Evolutionary conservation across 2,329 filamentous ascomycete genomes (phyloP).

Genomic region (Alternaria infectoria): DNA sequence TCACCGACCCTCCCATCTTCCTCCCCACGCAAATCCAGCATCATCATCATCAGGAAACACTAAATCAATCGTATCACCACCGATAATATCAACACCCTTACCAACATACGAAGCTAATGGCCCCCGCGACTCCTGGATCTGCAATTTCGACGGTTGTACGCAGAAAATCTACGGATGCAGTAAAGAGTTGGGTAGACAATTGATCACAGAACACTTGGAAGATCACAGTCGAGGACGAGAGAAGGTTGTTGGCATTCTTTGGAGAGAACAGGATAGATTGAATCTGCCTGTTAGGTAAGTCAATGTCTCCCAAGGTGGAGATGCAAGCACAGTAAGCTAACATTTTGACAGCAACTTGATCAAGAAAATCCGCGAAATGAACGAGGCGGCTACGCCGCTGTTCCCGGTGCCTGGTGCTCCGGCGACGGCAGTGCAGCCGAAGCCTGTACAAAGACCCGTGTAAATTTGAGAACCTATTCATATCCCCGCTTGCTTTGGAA

Average conservation of each 20-base stretch:
- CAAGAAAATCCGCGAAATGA: slow-evolving; percentile 54
- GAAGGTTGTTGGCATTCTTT: slow-evolving; percentile 59
- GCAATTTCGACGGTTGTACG: slow-evolving; percentile 67
- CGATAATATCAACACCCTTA: slow-evolving; percentile 39
- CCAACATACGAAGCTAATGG: slow-evolving; percentile 53
- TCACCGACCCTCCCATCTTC: slow-evolving; percentile 18
- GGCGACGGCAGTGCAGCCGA: neutral
- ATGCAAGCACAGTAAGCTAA: neutral
- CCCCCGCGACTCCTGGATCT: slow-evolving; percentile 70
- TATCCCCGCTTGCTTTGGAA: neutral
- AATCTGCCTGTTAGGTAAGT: slow-evolving; percentile 51
- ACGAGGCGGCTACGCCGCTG: slow-evolving; percentile 38
- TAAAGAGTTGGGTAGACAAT: slow-evolving; percentile 59
- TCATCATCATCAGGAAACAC: slow-evolving; percentile 5
- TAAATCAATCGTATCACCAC: slow-evolving; percentile 20
- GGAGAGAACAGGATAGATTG: slow-evolving; percentile 57
- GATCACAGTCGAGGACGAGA: slow-evolving; percentile 65
- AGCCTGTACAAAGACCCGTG: slow-evolving; percentile 19
- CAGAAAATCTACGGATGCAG: slow-evolving; percentile 70
- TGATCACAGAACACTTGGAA: slow-evolving; percentile 67
- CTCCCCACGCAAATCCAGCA: neutral
- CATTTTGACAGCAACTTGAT: slow-evolving; percentile 48
- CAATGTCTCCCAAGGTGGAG: neutral
- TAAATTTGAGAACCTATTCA: neutral
- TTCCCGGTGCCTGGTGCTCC: slow-evolving; percentile 20